Evolutionary conservation across 164 flowering plant species (phyloP).

Genomic region (Echeveria elegans): DNA sequence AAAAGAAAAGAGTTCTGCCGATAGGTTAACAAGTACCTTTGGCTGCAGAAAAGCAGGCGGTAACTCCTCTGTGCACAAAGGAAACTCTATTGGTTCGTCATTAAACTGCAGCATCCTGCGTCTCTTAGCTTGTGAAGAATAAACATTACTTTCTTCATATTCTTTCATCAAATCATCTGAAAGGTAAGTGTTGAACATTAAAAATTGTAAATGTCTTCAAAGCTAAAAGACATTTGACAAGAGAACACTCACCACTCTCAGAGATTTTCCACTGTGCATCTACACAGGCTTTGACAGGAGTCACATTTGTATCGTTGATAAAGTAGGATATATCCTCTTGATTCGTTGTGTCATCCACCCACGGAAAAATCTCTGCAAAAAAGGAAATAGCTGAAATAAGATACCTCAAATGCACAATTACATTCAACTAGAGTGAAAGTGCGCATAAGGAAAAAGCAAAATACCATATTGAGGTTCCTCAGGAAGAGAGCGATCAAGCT

Average conservation of each 20-base stretch:
- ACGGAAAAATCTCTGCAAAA: constrained; percentile 31
- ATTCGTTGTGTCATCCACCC: constrained; percentile 37
- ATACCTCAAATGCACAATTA: not conserved
- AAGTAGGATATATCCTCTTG: constrained; percentile 48
- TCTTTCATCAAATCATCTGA: constrained; percentile 43
- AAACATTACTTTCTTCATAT: constrained; percentile 26
- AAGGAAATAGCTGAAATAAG: constrained; percentile 2
- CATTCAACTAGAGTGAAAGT: not conserved
- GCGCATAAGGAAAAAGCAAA: constrained; percentile 1
- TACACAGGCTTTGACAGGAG: constrained; percentile 73
- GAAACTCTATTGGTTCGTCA: constrained; percentile 21
- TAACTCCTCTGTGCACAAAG: constrained; percentile 34
- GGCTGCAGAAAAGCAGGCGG: constrained; percentile 35
- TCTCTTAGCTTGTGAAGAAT: constrained; percentile 55
- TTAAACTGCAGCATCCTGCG: constrained; percentile 72
- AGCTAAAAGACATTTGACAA: not conserved
- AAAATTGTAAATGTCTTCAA: not conserved
- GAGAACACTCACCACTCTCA: constrained; percentile 15
- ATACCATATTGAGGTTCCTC: constrained; percentile 37
- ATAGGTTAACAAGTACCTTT: constrained; percentile 30
- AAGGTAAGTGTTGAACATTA: constrained; percentile 13
- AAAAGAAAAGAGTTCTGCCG: not conserved
- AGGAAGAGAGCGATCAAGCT: constrained; percentile 24
- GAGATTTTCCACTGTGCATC: constrained; percentile 44
- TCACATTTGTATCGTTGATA: constrained; percentile 54